Evolutionary conservation across 208 protist genomes (phyloP).

Genomic region (Wallacemonas sp.): DNA sequence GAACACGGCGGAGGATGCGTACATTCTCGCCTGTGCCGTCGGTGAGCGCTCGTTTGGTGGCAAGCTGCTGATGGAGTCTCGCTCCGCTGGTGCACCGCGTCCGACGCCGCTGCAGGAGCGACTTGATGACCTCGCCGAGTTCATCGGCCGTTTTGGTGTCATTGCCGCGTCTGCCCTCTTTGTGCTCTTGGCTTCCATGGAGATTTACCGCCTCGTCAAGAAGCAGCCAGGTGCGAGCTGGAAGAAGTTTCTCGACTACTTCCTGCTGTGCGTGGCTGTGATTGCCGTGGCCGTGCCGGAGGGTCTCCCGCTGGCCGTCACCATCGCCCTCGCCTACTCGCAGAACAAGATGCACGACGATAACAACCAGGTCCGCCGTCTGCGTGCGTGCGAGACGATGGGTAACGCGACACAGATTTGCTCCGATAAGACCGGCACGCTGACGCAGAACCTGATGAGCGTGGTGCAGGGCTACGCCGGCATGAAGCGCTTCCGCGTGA

Average conservation of each 20-base stretch:
- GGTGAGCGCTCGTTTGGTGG: constrained; percentile 92
- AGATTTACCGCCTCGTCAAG: constrained; percentile 39
- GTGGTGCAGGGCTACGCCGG: constrained; percentile 89
- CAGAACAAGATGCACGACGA: constrained; percentile 99
- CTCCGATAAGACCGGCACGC: constrained; percentile 99
- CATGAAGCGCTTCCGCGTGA: constrained; percentile 49
- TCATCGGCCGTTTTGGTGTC: constrained; percentile 91
- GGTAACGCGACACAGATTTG: constrained; percentile 97
- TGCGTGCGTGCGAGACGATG: constrained; percentile 98
- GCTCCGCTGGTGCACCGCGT: constrained; percentile 33
- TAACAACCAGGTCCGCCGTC: constrained; percentile 97
- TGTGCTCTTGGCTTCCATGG: constrained; percentile 45
- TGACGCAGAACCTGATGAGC: constrained; percentile 98
- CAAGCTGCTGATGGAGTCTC: constrained; percentile 83
- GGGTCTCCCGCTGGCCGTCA: constrained; percentile 96
- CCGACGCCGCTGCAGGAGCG: constrained; percentile 95
- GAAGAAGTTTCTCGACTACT: constrained; percentile 73
- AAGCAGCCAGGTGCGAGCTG: constrained; percentile 18
- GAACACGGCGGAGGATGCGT: constrained; percentile 80
- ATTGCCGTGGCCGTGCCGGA: constrained; percentile 98
- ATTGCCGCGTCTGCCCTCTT: constrained; percentile 74
- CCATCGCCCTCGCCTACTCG: constrained; percentile 98
- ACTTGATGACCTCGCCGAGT: constrained; percentile 83
- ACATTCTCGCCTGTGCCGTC: constrained; percentile 91
- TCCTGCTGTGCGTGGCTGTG: constrained; percentile 95